phyloP scores from a whole-genome alignment of 176 grass and related monocot genomes.

The Poa pratensis region DNA sequence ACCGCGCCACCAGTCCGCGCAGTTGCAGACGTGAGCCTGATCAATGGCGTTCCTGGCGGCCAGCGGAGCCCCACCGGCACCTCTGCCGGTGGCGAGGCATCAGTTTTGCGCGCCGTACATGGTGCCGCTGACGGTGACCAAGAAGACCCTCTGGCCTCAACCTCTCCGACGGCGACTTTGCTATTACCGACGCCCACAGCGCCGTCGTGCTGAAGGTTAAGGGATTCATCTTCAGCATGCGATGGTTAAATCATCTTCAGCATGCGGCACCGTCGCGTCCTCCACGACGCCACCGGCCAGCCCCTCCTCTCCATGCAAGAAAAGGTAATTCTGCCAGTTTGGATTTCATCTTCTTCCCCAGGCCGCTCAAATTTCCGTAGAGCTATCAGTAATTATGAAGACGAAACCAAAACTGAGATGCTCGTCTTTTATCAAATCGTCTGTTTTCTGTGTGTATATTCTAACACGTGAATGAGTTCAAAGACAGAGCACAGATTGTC shows the following conservation, averaged over 20 bases:
- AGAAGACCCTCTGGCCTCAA: conserved; percentile 62
- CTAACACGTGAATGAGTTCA: no score
- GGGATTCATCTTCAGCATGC: conserved; percentile 58
- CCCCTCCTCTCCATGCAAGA: conserved; percentile 66
- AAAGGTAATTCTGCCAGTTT: no score
- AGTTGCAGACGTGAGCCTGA: no score
- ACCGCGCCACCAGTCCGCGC: no score
- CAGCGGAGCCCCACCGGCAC: not conserved
- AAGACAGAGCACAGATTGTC: no score
- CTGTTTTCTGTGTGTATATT: no score
- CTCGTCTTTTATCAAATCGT: no score
- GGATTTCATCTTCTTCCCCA: no score
- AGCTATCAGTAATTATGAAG: no score
- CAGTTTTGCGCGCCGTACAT: no score
- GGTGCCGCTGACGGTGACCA: conserved; percentile 61
- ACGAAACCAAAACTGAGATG: no score
- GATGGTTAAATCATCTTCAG: conserved; percentile 36
- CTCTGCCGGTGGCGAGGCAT: conserved; percentile 55
- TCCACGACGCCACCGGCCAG: conserved; percentile 52
- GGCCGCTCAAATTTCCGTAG: no score
- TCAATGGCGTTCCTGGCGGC: not conserved
- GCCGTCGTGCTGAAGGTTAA: conserved; percentile 61
- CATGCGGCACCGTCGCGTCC: conserved; percentile 53
- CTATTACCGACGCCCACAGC: conserved; percentile 69
- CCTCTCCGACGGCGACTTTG: conserved; percentile 66